These are phyloP conservation scores for Lyophyllum atratum DNA, from an alignment of 768 basidiomycete species.

Conservation along the genomic window DNA sequence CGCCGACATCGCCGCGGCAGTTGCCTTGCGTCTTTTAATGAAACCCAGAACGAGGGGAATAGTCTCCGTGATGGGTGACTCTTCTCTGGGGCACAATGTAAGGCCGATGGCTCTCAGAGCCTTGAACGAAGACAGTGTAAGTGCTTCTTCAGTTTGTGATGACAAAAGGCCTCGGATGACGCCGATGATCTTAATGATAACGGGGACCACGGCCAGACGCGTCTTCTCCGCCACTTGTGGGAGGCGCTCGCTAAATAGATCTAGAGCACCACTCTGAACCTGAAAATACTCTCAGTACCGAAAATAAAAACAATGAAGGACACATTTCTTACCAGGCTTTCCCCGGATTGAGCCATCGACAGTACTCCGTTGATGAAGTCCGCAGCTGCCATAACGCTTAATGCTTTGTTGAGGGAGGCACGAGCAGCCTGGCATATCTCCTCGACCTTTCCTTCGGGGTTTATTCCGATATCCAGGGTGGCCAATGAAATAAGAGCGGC, in stretches of 20 bases:
- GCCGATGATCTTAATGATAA: conserved; percentile 54
- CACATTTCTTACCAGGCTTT: conserved; percentile 55
- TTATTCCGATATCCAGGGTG: conserved; percentile 30
- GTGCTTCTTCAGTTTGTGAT: conserved; percentile 36
- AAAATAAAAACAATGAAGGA: neutral
- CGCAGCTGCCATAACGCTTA: conserved; percentile 66
- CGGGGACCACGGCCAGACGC: conserved; percentile 51
- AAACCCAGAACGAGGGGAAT: conserved; percentile 60
- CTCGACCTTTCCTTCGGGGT: conserved; percentile 36
- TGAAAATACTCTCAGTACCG: conserved; percentile 26
- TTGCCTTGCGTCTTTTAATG: conserved; percentile 40
- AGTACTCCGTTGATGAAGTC: conserved; percentile 66
- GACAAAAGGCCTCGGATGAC: conserved; percentile 52
- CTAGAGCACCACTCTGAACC: conserved; percentile 70
- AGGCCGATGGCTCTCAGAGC: conserved; percentile 62
- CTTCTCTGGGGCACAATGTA: conserved; percentile 67
- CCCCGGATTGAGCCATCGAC: conserved; percentile 55
- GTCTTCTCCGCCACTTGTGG: conserved; percentile 55
- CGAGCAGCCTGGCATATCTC: conserved; percentile 51
- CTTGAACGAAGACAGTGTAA: conserved; percentile 51
- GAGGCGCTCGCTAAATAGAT: conserved; percentile 68
- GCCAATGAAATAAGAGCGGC: conserved; percentile 51
- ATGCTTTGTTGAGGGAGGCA: conserved; percentile 49
- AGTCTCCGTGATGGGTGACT: conserved; percentile 55
- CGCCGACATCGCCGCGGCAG: conserved; percentile 49